phyloP scores from a whole-genome alignment of 2,329 filamentous ascomycete genomes.

The Penicillium capsulatum region DNA sequence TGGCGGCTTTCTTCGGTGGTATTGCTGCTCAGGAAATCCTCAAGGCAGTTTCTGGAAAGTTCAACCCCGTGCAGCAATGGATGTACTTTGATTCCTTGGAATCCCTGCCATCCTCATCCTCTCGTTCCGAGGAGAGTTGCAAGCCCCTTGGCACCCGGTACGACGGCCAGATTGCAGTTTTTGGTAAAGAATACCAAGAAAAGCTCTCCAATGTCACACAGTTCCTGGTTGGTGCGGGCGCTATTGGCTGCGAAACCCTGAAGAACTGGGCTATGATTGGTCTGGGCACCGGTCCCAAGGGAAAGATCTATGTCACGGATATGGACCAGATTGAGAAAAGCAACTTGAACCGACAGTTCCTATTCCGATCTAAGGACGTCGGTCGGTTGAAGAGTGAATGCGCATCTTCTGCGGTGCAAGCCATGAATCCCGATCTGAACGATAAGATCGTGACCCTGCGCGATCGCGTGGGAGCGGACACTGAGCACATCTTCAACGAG shows the following conservation, averaged over 20 bases:
- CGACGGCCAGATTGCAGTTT: conserved; percentile 95
- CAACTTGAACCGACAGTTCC: conserved; percentile 94
- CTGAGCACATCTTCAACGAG: conserved; percentile 91
- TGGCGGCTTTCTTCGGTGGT: conserved; percentile 94
- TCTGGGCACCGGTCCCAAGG: conserved; percentile 78
- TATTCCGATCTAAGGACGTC: conserved; percentile 91
- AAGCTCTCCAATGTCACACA: conserved; percentile 87
- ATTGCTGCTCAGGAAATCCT: conserved; percentile 90
- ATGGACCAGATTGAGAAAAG: conserved; percentile 99
- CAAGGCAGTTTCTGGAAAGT: conserved; percentile 96
- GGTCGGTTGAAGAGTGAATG: conserved; percentile 95
- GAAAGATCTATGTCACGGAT: conserved; percentile 88
- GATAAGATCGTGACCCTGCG: conserved; percentile 82
- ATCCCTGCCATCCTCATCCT: conserved; percentile 71
- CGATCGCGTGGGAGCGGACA: conserved; percentile 86
- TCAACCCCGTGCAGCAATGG: conserved; percentile 91
- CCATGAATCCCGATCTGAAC: conserved; percentile 89
- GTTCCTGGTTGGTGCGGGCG: conserved; percentile 92
- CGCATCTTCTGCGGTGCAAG: conserved; percentile 81
- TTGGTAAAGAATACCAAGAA: conserved; percentile 88
- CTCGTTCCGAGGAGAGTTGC: conserved; percentile 81
- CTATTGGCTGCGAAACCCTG: conserved; percentile 97
- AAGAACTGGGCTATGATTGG: conserved; percentile 99
- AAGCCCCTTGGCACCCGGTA: conserved; percentile 81
- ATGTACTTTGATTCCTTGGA: conserved; percentile 98